Conservation (phyloP, 169 alveolate species). For the Prorocentrum cordatum region DNA sequence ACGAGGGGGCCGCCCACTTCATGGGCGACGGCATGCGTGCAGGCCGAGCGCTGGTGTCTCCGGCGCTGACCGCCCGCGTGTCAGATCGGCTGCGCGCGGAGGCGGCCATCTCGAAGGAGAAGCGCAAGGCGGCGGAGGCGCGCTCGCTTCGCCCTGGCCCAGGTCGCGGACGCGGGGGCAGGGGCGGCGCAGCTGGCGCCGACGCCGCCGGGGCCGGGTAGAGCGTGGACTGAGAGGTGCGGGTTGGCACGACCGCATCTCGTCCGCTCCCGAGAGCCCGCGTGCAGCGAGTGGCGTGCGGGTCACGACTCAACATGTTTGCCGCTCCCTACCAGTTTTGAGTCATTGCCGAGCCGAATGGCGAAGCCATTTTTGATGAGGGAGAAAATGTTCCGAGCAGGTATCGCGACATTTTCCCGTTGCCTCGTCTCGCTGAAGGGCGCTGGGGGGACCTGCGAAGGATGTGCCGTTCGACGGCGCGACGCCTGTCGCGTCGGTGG, state of each 20-base stretch:
- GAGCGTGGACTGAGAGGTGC: background rate
- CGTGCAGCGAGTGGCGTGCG: background rate
- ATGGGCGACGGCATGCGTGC: background rate
- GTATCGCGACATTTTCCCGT: background rate
- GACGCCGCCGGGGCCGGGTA: no score
- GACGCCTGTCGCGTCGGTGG: background rate
- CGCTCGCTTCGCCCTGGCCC: background rate
- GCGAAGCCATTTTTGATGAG: background rate
- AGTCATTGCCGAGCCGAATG: no score
- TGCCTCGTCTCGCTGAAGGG: background rate
- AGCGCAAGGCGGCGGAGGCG: background rate
- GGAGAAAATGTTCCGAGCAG: background rate
- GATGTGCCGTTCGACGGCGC: background rate
- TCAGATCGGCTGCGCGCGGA: background rate
- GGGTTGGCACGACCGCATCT: no score
- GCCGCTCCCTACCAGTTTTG: background rate
- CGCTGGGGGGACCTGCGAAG: no score
- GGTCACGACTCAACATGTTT: background rate
- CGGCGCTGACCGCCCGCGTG: background rate
- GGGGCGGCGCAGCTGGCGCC: no score
- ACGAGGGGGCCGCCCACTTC: slow-evolving; percentile 11
- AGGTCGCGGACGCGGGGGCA: background rate
- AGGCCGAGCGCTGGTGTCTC: background rate
- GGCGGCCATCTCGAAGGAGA: background rate
- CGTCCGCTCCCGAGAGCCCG: no score